Percentiles rank a stretch among this genome's conserved stretches.
Conservation (phyloP, 2,329 filamentous ascomycete species). For the Chrysosporium queenslandicum region DNA sequence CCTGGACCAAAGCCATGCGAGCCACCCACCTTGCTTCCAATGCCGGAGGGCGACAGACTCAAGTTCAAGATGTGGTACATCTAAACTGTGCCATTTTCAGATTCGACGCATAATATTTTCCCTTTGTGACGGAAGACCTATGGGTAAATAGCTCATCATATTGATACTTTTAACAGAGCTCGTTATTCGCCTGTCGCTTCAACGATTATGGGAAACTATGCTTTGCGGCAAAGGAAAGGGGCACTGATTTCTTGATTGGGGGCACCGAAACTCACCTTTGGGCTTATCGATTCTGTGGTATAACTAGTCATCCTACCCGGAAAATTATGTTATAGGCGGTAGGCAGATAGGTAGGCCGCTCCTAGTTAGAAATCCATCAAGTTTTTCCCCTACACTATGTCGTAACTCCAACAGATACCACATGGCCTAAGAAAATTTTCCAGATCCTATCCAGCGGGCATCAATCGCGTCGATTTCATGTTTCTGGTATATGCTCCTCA, state of each 20-base stretch:
- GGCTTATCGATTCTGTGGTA: not conserved
- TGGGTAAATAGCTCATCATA: not conserved
- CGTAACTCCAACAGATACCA: no score
- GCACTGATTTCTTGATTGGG: slow-evolving; percentile 3
- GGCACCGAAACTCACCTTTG: not conserved
- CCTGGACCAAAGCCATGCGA: slow-evolving; percentile 25
- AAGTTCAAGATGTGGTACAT: slow-evolving; percentile 36
- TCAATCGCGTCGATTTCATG: no score
- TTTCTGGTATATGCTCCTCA: no score
- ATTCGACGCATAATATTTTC: not conserved
- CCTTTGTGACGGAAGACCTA: not conserved
- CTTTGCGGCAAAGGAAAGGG: not conserved
- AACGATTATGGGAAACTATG: no score
- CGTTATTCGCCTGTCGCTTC: not conserved
- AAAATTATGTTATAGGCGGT: no score
- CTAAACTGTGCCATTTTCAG: slow-evolving; percentile 16
- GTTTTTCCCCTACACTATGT: no score
- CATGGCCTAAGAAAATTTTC: no score
- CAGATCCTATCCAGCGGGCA: no score
- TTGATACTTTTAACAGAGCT: not conserved
- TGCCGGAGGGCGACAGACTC: slow-evolving; percentile 26
- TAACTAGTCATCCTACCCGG: no score
- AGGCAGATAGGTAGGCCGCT: no score
- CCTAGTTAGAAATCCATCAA: no score
- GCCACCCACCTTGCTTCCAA: slow-evolving; percentile 26